A percentile compares a stretch with the other conserved stretches of the same genome.
Evolutionary conservation across 352 stramenopile genomes (phyloP).

Genomic region (Globisporangium uncinulatum): DNA sequence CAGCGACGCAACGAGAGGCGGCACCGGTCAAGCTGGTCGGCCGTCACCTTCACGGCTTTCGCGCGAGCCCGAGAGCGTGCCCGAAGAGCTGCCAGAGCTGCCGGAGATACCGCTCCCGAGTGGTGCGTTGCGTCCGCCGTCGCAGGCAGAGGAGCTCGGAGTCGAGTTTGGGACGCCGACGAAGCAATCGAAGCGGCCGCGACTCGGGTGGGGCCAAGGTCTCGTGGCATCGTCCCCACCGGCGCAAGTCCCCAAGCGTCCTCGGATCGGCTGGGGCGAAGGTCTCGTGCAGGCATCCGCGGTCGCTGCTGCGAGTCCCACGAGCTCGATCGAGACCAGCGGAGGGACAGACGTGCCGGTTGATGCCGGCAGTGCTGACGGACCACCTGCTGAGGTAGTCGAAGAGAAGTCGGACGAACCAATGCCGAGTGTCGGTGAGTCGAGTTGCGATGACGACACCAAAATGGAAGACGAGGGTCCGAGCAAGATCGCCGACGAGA

Average conservation of each 20-base stretch:
- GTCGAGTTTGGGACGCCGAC: constrained; percentile 30
- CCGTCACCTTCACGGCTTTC: constrained; percentile 2
- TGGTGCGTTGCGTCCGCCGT: constrained; percentile 4
- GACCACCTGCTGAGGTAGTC: neutral
- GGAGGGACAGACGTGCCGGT: constrained; percentile 2
- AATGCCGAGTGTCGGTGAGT: neutral
- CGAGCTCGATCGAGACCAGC: constrained; percentile 1
- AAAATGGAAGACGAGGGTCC: constrained; percentile 6
- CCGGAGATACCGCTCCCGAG: constrained; percentile 57
- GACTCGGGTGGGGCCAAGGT: constrained; percentile 79
- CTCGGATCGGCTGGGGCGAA: constrained; percentile 78
- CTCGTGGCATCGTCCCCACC: constrained; percentile 60
- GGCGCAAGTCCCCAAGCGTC: constrained; percentile 43
- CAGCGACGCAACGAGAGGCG: constrained; percentile 1
- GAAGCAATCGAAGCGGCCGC: constrained; percentile 50
- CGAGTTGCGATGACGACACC: neutral
- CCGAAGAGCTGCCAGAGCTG: constrained; percentile 55
- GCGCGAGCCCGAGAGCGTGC: constrained; percentile 3
- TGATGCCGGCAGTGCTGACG: neutral
- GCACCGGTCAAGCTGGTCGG: constrained; percentile 1
- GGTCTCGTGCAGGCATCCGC: constrained; percentile 44
- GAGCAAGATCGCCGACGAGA: neutral
- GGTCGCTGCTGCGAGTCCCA: neutral
- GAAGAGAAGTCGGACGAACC: constrained; percentile 3
- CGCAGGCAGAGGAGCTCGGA: constrained; percentile 12